phyloP scores from a whole-genome alignment of 2,329 filamentous ascomycete species.

The Pyrenophora teres region DNA sequence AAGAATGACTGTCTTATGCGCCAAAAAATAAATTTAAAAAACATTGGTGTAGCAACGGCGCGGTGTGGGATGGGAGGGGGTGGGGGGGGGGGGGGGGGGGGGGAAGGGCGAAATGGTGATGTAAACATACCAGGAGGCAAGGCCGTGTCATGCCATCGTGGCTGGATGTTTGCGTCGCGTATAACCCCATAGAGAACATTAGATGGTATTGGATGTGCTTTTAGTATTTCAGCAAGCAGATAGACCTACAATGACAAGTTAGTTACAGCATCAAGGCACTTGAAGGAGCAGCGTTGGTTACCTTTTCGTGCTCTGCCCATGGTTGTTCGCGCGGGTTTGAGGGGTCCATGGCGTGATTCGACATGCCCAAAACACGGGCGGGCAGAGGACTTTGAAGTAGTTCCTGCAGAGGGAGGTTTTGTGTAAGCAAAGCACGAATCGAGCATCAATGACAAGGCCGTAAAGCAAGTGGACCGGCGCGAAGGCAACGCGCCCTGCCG shows the following conservation, averaged over 20 bases:
- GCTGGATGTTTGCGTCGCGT: conserved; percentile 50
- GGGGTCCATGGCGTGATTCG: conserved; percentile 47
- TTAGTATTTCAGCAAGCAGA: conserved; percentile 59
- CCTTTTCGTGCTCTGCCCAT: conserved; percentile 56
- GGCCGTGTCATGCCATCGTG: conserved; percentile 56
- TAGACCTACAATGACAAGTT: conserved; percentile 36
- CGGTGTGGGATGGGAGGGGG: too few species aligned
- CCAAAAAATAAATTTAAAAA: not conserved
- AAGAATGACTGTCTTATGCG: not conserved
- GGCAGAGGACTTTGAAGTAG: conserved; percentile 40
- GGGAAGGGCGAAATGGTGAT: not conserved
- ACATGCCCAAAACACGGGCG: conserved; percentile 21
- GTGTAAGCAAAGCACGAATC: conserved; percentile 42
- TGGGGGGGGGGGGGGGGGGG: too few species aligned
- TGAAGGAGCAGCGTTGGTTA: conserved; percentile 31
- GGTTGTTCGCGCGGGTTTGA: conserved; percentile 44
- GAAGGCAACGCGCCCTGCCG: conserved; percentile 33
- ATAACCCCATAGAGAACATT: conserved; percentile 52
- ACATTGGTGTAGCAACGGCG: not conserved
- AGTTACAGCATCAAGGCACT: conserved; percentile 7
- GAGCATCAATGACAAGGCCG: conserved; percentile 44
- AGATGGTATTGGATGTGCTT: conserved; percentile 52
- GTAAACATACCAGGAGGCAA: conserved; percentile 54
- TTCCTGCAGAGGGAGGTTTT: conserved; percentile 29
- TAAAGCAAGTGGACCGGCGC: conserved; percentile 40